Evolutionary conservation across 345 rosid species (phyloP), one percentile per base, ranked within the genome.

Genomic region (Bretschneidera sinensis): DNA sequence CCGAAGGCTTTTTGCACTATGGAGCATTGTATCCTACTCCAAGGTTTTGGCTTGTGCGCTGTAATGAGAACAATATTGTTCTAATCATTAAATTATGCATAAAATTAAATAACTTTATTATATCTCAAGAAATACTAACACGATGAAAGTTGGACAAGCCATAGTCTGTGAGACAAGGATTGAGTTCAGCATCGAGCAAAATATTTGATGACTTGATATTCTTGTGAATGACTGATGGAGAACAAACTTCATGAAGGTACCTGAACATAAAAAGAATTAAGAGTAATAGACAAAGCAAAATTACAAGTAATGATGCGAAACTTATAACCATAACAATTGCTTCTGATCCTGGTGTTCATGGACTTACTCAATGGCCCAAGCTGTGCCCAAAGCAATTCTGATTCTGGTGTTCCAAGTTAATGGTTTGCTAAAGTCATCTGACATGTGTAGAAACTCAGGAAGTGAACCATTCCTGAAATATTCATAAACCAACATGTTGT

Each of bases 381-480:
- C 96, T 18, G 91, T 79, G 57, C 95, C 92, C 10, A 94, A 74
- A 65, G 97, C 96, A 28, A 94, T 94, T 61, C 83, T 73, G 78
- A 90, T 80, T 73, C 99, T 80, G 24, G 99, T 94, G 69, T 88
- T 94, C 99, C 99, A 94, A 65, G 99, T 94, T 51, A 94, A 63
- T 23, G 99, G 99, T 43, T 79, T 94, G 77, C 99, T 90, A 58
- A 76, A 94, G 73, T 94, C 99, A 70, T 86, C 96, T 14, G 96
- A 81, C 70, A 79, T 60, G 71, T 94, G 99, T 34, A 94, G 86
- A 71, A 90, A 94, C 43, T 81, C 87, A 59, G 90, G 80, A 69
- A 94, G 85, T 6, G 99, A 94, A 48, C 96, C 97, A 69, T 92
- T 86, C 83, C 91, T 82, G 76, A 52, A 85, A 73, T 79, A 88